A percentile compares a stretch with the other conserved stretches of the same genome.
These are phyloP conservation scores for Metarhizium humberi DNA, from an alignment of 2,329 filamentous ascomycete species.

Conservation along the genomic window DNA sequence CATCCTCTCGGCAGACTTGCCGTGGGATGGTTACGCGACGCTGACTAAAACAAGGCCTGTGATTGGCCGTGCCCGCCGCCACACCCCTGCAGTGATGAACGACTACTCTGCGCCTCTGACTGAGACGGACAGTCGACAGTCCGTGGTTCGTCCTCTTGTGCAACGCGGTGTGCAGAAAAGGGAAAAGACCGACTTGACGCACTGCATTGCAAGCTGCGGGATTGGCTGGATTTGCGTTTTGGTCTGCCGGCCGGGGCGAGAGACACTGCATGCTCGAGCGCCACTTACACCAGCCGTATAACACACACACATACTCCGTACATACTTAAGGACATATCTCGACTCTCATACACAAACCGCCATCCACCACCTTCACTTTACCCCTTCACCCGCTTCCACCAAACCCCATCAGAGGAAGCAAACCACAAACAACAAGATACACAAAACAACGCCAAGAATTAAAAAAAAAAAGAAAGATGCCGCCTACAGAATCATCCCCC, in stretches of 20 bases:
- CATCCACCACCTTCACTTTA: no score
- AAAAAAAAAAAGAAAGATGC: neutral
- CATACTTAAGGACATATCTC: no score
- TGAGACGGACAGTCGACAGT: no score
- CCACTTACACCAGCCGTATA: no score
- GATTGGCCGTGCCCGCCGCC: slow-evolving; percentile 16
- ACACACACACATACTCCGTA: no score
- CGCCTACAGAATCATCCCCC: slow-evolving; percentile 20
- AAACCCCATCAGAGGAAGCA: neutral
- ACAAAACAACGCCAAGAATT: neutral
- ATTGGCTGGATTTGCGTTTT: slow-evolving; percentile 5
- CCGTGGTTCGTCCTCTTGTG: no score
- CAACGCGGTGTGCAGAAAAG: no score
- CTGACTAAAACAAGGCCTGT: slow-evolving; percentile 22
- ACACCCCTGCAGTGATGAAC: no score
- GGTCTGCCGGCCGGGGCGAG: neutral
- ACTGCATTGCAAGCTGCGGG: slow-evolving; percentile 5
- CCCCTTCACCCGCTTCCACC: neutral
- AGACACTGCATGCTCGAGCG: neutral
- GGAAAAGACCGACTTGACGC: neutral
- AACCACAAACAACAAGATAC: neutral
- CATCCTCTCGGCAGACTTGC: neutral
- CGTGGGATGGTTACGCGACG: slow-evolving; percentile 12
- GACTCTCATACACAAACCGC: no score
- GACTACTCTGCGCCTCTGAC: no score